A percentile compares a stretch with the other conserved stretches of the same genome.
Evolutionary conservation across 768 basidiomycete species (phyloP).

Genomic region (Lanmaoa rubissima): DNA sequence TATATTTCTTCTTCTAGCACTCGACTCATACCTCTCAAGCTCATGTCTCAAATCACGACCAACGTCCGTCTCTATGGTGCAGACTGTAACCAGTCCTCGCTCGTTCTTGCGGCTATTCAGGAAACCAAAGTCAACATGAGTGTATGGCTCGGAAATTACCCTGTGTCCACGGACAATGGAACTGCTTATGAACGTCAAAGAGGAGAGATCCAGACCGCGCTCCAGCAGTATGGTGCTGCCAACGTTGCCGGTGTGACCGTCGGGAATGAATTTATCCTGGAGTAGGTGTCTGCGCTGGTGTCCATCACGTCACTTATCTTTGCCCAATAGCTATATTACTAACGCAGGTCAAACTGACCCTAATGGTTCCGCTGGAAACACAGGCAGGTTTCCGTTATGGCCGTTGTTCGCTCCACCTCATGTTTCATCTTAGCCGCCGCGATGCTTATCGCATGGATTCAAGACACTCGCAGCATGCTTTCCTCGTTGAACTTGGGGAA

Average conservation of each 20-base stretch:
- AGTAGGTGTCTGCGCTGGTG: slow-evolving; percentile 41
- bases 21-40: slow-evolving; percentile 37
- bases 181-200: slow-evolving; percentile 75
- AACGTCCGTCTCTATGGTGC: slow-evolving; percentile 83
- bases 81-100: slow-evolving; percentile 79
- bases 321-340: slow-evolving; percentile 53
- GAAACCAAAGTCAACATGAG: slow-evolving; percentile 85
- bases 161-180: slow-evolving; percentile 56
- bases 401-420: not conserved
- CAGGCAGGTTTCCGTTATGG: slow-evolving; percentile 17
- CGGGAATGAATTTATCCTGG: slow-evolving; percentile 88
- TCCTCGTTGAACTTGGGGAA: slow-evolving; percentile 53
- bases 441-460: slow-evolving; percentile 64
- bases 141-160: slow-evolving; percentile 76
- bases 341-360: slow-evolving; percentile 49
- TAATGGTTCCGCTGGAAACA: slow-evolving; percentile 56
- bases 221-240: slow-evolving; percentile 74
- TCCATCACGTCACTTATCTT: slow-evolving; percentile 1
- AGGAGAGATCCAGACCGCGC: slow-evolving; percentile 58
- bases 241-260: slow-evolving; percentile 82
- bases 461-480: slow-evolving; percentile 61
- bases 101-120: slow-evolving; percentile 86
- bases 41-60: slow-evolving; percentile 83
- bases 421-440: slow-evolving; percentile 44
- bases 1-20: not conserved